These are phyloP conservation scores for Phytophthora cactorum DNA, from an alignment of 352 stramenopile genomes.

Conservation along the genomic window DNA sequence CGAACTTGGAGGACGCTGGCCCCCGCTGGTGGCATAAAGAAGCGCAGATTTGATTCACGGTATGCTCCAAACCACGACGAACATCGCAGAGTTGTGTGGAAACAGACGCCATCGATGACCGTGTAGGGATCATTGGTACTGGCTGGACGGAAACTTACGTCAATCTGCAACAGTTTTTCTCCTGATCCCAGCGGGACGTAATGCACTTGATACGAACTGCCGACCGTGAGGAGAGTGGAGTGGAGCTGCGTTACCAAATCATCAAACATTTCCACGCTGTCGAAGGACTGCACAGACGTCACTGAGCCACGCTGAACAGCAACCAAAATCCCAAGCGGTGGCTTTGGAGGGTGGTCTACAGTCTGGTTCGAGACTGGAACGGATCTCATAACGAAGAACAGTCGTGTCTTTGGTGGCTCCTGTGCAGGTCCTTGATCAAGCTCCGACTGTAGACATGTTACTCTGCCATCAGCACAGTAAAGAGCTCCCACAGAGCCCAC, in stretches of 20 bases:
- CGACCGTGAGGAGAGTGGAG: conserved; percentile 14
- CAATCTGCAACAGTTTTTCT: conserved; percentile 59
- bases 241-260: conserved; percentile 39
- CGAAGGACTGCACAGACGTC: conserved; percentile 44
- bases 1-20: conserved; percentile 37
- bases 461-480: conserved; percentile 27
- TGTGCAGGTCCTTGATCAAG: background rate
- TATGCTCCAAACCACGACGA: conserved; percentile 64
- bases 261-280: conserved; percentile 36
- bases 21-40: conserved; percentile 47
- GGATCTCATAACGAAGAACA: conserved; percentile 31
- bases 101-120: conserved; percentile 60
- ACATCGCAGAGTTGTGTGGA: conserved; percentile 62
- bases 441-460: background rate
- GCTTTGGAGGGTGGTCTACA: background rate
- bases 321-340: conserved; percentile 33
- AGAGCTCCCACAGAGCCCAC: conserved; percentile 45
- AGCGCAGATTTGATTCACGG: conserved; percentile 41
- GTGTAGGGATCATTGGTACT: conserved; percentile 12
- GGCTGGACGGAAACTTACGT: conserved; percentile 36
- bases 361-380: conserved; percentile 18
- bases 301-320: conserved; percentile 27
- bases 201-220: conserved; percentile 38
- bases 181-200: conserved; percentile 39
- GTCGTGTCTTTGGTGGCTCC: background rate